Conservation (phyloP, 1,284 basidiomycete genomes). For the Irpex rosettiformis region DNA sequence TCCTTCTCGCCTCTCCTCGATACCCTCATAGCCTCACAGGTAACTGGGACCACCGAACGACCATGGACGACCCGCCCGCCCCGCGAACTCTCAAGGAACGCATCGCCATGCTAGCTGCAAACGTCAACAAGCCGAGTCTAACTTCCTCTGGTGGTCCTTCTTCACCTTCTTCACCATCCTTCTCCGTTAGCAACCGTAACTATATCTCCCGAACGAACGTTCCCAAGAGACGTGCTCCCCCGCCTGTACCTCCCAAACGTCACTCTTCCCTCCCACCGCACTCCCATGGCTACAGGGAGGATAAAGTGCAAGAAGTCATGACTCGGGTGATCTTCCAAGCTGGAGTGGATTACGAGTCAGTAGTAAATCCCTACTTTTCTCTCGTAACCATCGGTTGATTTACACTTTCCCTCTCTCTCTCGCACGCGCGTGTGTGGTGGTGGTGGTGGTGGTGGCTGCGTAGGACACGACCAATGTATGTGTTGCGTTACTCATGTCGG, state of each 20-base stretch:
- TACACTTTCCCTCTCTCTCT: too few relatives aligned
- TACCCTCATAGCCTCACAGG: too few relatives aligned
- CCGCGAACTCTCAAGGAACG: background rate
- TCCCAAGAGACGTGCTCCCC: background rate
- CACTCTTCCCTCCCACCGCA: background rate
- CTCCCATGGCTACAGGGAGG: slow-evolving; percentile 29
- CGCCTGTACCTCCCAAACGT: background rate
- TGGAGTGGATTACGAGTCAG: slow-evolving; percentile 83
- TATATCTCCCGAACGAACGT: background rate
- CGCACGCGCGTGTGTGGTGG: slow-evolving; percentile 2
- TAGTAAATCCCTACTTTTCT: slow-evolving; percentile 11
- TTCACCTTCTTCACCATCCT: background rate
- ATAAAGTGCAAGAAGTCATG: slow-evolving; percentile 62
- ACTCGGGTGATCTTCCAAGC: slow-evolving; percentile 78
- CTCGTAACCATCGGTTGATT: background rate
- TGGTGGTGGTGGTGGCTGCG: background rate
- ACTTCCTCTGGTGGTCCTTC: background rate
- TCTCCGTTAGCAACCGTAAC: background rate
- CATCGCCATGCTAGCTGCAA: background rate
- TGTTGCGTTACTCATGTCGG: slow-evolving; percentile 16
- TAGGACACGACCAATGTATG: slow-evolving; percentile 83
- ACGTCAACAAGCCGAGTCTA: background rate
- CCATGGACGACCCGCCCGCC: background rate
- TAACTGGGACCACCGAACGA: background rate
- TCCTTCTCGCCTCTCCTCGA: too few relatives aligned